Percentiles rank a stretch among this genome's conserved stretches.
These are phyloP conservation scores for Royoungia palumana DNA, from an alignment of 768 basidiomycete species.

Conservation along the genomic window DNA sequence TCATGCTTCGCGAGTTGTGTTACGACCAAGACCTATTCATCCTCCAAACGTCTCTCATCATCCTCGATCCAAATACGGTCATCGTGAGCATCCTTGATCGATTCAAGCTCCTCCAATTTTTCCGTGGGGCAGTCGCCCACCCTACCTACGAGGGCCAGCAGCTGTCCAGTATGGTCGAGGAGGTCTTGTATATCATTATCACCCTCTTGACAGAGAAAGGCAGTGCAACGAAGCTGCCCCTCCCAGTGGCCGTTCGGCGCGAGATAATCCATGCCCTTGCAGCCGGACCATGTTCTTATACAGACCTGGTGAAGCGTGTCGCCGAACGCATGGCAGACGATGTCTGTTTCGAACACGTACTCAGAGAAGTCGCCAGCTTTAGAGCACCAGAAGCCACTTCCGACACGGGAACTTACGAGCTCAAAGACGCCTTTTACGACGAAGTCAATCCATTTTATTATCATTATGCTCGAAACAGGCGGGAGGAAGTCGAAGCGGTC, in stretches of 20 bases:
- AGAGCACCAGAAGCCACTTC: slow-evolving; percentile 71
- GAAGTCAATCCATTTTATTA: slow-evolving; percentile 96
- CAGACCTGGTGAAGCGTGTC: slow-evolving; percentile 87
- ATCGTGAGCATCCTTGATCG: slow-evolving; percentile 87
- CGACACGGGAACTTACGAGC: slow-evolving; percentile 84
- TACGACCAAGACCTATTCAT: slow-evolving; percentile 95
- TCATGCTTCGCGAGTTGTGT: slow-evolving; percentile 91
- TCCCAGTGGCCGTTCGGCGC: slow-evolving; percentile 62
- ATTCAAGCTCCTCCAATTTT: slow-evolving; percentile 78
- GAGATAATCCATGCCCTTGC: slow-evolving; percentile 92
- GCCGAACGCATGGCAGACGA: slow-evolving; percentile 89
- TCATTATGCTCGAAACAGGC: slow-evolving; percentile 90
- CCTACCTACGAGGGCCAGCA: slow-evolving; percentile 66
- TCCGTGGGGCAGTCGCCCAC: slow-evolving; percentile 58
- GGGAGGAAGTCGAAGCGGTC: slow-evolving; percentile 84
- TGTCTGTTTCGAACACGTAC: slow-evolving; percentile 72
- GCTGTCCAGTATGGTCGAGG: slow-evolving; percentile 84
- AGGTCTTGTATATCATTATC: slow-evolving; percentile 84
- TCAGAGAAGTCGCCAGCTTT: slow-evolving; percentile 79
- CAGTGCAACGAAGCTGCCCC: slow-evolving; percentile 64
- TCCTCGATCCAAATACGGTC: slow-evolving; percentile 74
- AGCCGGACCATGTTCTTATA: slow-evolving; percentile 82
- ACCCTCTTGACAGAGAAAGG: slow-evolving; percentile 81
- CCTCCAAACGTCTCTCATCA: slow-evolving; percentile 78
- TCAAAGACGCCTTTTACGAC: slow-evolving; percentile 76